phyloP scores from a whole-genome alignment of 441 rosid genomes.

The Croton setiger region DNA sequence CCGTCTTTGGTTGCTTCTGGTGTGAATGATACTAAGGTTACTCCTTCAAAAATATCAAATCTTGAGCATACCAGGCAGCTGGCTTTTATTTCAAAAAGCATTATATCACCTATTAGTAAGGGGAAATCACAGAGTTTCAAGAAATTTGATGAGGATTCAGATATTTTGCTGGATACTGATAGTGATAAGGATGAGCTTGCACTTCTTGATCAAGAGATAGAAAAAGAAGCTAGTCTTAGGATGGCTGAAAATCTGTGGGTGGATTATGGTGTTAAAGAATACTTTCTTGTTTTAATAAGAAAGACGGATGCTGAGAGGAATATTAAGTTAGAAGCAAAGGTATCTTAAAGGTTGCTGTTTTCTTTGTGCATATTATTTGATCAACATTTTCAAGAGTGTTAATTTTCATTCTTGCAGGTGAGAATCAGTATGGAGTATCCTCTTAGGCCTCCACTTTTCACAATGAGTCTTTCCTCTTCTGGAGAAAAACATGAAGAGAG shows the following conservation, averaged over 20 bases:
- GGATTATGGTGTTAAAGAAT: slow-evolving; percentile 63
- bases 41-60: slow-evolving; percentile 43
- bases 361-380: slow-evolving; percentile 1
- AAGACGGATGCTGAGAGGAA: slow-evolving; percentile 38
- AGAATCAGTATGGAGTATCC: slow-evolving; percentile 85
- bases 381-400: slow-evolving; percentile 11
- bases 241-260: slow-evolving; percentile 61
- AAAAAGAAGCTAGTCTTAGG: slow-evolving; percentile 32
- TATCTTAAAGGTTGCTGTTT: slow-evolving; percentile 25
- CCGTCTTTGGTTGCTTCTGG: slow-evolving; percentile 63
- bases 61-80: slow-evolving; percentile 64
- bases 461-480: slow-evolving; percentile 40
- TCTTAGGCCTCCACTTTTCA: slow-evolving; percentile 76
- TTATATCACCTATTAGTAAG: slow-evolving; percentile 55
- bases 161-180: slow-evolving; percentile 66
- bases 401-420: slow-evolving; percentile 45
- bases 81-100: slow-evolving; percentile 74
- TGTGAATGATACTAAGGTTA: slow-evolving; percentile 35
- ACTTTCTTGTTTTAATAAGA: slow-evolving; percentile 52
- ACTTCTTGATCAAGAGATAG: slow-evolving; percentile 39
- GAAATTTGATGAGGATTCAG: slow-evolving; percentile 65
- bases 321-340: slow-evolving; percentile 79
- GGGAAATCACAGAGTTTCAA: slow-evolving; percentile 66
- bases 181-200: slow-evolving; percentile 74
- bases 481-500: slow-evolving; percentile 34